A percentile compares a stretch with the other conserved stretches of the same genome.
Evolutionary conservation across 140 eudicot species (phyloP).

Genomic region (Flaveria floridana): DNA sequence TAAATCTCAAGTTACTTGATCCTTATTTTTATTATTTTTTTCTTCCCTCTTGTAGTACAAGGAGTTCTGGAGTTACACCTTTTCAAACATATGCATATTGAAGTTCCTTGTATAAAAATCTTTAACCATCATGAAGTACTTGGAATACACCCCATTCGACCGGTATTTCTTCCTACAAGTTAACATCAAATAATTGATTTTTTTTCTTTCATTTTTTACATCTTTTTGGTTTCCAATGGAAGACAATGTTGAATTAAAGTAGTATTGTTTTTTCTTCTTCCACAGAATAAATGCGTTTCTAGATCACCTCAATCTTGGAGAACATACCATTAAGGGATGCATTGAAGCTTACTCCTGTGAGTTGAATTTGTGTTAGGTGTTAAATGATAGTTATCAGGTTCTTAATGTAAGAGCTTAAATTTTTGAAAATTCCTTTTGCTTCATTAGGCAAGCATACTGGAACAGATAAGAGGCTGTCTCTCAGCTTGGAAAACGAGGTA

Average conservation of each 20-base stretch:
- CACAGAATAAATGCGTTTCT: constrained; percentile 71
- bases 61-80: neutral
- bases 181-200: neutral
- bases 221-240: neutral
- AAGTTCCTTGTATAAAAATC: neutral
- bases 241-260: neutral
- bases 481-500: neutral
- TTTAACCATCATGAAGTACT: neutral
- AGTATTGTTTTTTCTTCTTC: constrained; percentile 2
- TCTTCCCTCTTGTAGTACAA: neutral
- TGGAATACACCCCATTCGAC: neutral
- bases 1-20: neutral
- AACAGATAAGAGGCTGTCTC: neutral
- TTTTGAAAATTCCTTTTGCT: neutral
- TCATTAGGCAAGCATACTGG: neutral
- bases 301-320: constrained; percentile 80
- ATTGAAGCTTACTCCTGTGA: constrained; percentile 97
- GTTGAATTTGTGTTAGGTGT: constrained; percentile 26
- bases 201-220: too few relatives aligned
- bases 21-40: neutral
- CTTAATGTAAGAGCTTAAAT: neutral
- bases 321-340: constrained; percentile 82
- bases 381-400: too few relatives aligned
- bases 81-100: neutral
- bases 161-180: neutral